phyloP scores from a whole-genome alignment of 179 eudicot species.

The Sideroxylon spinosum region DNA sequence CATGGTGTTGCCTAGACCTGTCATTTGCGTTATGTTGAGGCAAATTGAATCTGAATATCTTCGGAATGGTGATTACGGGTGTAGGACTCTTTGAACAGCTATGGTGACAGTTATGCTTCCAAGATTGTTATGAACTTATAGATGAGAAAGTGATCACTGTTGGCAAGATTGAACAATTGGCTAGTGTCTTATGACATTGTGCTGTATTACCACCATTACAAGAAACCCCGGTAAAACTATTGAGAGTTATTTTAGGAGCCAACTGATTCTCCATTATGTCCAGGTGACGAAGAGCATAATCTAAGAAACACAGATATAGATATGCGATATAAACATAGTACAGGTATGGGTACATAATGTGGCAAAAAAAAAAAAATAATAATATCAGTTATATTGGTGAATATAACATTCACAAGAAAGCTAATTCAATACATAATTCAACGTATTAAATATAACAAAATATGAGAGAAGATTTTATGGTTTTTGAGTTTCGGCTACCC shows the following conservation, averaged over 20 bases:
- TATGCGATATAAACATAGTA: too few species aligned
- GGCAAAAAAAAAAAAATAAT: too few species aligned
- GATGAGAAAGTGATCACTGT: neutral
- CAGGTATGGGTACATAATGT: too few species aligned
- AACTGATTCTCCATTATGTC: neutral
- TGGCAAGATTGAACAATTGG: neutral
- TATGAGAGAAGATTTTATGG: too few species aligned
- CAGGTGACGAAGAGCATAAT: neutral
- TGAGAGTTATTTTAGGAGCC: neutral
- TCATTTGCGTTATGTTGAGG: neutral
- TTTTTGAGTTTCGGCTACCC: too few species aligned
- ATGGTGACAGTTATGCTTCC: neutral
- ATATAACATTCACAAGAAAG: too few species aligned
- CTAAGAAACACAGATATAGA: too few species aligned
- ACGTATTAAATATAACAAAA: too few species aligned
- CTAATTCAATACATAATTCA: too few species aligned
- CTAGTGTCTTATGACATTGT: neutral
- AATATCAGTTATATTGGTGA: too few species aligned
- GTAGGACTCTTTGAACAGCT: neutral
- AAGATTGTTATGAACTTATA: neutral
- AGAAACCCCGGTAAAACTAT: neutral
- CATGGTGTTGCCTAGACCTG: neutral
- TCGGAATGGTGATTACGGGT: neutral
- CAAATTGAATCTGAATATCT: conserved; percentile 2
- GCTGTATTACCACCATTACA: neutral